A percentile compares a stretch with the other conserved stretches of the same genome.
These are phyloP conservation scores for Naganishia antarctica DNA, from an alignment of 768 basidiomycete genomes.

Conservation along the genomic window DNA sequence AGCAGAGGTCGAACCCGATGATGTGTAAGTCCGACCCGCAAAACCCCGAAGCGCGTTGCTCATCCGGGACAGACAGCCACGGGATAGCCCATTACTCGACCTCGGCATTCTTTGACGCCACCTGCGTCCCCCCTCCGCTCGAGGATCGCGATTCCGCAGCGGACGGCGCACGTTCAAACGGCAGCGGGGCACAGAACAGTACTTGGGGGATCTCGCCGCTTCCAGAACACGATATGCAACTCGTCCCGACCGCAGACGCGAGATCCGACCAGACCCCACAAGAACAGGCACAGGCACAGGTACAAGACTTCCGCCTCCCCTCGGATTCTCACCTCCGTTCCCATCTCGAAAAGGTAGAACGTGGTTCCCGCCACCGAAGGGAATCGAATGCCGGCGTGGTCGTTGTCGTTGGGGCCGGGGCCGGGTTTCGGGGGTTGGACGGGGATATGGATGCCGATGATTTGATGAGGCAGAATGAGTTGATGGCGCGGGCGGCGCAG, in stretches of 20 bases:
- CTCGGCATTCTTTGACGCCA: slow-evolving; percentile 13
- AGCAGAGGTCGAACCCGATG: neutral
- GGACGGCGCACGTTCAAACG: neutral
- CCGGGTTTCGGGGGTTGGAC: neutral
- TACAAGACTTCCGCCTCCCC: neutral
- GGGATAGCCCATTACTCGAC: slow-evolving; percentile 20
- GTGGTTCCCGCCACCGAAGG: neutral
- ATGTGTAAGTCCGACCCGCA: neutral
- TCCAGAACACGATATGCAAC: neutral
- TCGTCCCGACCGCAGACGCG: neutral
- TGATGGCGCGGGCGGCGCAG: slow-evolving; percentile 17
- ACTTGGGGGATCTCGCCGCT: neutral
- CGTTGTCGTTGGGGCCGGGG: neutral
- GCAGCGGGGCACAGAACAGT: neutral
- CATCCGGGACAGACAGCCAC: neutral
- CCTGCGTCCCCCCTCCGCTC: neutral
- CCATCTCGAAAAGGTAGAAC: slow-evolving; percentile 4
- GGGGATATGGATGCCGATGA: slow-evolving; percentile 6
- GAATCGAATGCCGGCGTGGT: neutral
- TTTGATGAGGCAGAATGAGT: slow-evolving; percentile 16
- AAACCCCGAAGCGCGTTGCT: neutral
- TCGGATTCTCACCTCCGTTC: slow-evolving; percentile 13
- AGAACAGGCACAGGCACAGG: neutral
- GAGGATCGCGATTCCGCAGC: neutral
- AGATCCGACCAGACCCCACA: neutral